Percentiles rank a stretch among this genome's conserved stretches.
phyloP scores from a whole-genome alignment of 768 basidiomycete species.

The Gyrodon lividus region DNA sequence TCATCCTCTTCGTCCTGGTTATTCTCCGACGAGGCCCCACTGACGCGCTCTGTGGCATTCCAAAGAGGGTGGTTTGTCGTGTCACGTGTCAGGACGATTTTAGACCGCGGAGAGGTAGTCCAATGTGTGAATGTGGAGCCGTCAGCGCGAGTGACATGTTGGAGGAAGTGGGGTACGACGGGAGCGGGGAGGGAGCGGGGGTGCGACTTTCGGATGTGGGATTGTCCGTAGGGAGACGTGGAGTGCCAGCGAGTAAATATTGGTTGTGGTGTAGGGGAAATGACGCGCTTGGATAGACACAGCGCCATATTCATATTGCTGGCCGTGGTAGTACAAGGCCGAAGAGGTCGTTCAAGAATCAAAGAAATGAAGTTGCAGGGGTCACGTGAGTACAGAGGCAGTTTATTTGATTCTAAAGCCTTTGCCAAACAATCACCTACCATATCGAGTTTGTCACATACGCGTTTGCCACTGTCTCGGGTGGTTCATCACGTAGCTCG shows the following conservation, averaged over 20 bases:
- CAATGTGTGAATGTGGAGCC: conserved; percentile 86
- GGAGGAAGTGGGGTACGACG: conserved; percentile 82
- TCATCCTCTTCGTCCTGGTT: conserved; percentile 65
- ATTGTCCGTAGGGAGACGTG: conserved; percentile 77
- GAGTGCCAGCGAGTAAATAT: conserved; percentile 46
- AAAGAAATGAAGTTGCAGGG: neutral
- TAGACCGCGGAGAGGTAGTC: conserved; percentile 82
- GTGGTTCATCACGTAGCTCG: too few relatives aligned
- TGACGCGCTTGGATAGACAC: conserved; percentile 12
- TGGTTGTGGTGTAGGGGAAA: conserved; percentile 2
- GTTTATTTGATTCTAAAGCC: conserved; percentile 19
- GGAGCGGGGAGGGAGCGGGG: conserved; percentile 73
- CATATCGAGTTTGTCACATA: neutral
- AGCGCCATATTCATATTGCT: conserved; percentile 15
- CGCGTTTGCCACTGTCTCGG: neutral
- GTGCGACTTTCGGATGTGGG: conserved; percentile 79
- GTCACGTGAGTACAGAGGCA: conserved; percentile 1
- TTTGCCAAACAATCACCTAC: conserved; percentile 19
- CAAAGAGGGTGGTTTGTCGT: conserved; percentile 87
- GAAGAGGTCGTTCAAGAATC: neutral
- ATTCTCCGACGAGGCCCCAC: conserved; percentile 44
- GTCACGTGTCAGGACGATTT: conserved; percentile 78
- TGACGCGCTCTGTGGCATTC: conserved; percentile 62
- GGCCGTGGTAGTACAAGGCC: neutral
- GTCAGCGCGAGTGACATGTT: conserved; percentile 82